These are phyloP conservation scores for Wallacemonas sp. DNA, from an alignment of 208 protist species.

Conservation along the genomic window DNA sequence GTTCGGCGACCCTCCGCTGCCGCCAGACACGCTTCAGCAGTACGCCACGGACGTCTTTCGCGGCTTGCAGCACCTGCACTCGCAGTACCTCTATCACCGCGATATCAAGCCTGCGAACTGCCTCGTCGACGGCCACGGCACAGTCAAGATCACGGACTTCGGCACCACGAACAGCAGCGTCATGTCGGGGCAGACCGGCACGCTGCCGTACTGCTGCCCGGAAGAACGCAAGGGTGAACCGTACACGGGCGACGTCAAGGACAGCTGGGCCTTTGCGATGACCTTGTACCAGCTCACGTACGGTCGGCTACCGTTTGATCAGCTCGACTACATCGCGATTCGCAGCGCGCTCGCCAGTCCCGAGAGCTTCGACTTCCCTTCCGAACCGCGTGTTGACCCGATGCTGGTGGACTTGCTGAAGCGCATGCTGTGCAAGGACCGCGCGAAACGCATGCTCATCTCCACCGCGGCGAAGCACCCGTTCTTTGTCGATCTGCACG, in stretches of 20 bases:
- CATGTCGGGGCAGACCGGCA: slow-evolving; percentile 46
- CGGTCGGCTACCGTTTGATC: slow-evolving; percentile 55
- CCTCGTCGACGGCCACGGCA: slow-evolving; percentile 61
- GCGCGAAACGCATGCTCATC: slow-evolving; percentile 59
- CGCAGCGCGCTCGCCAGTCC: slow-evolving; percentile 22
- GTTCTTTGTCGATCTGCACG: slow-evolving; percentile 41
- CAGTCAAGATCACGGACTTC: slow-evolving; percentile 90
- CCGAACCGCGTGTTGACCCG: slow-evolving; percentile 24
- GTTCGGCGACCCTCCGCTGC: slow-evolving; percentile 49
- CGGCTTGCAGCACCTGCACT: slow-evolving; percentile 79
- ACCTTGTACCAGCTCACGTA: slow-evolving; percentile 85
- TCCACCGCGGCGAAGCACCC: slow-evolving; percentile 46
- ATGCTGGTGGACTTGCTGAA: slow-evolving; percentile 55
- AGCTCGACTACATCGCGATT: slow-evolving; percentile 10
- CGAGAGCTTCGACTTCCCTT: slow-evolving; percentile 12
- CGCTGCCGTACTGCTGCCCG: slow-evolving; percentile 81
- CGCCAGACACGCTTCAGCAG: slow-evolving; percentile 41
- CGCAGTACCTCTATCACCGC: slow-evolving; percentile 77
- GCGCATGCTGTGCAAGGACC: slow-evolving; percentile 73
- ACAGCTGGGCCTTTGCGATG: slow-evolving; percentile 92
- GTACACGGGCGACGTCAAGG: slow-evolving; percentile 67
- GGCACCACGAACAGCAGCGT: slow-evolving; percentile 74
- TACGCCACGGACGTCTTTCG: slow-evolving; percentile 63
- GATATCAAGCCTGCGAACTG: slow-evolving; percentile 87
- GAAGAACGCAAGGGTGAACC: slow-evolving; percentile 59